These are phyloP conservation scores for Geranium rotundifolium DNA, from an alignment of 345 rosid species.

Conservation along the genomic window DNA sequence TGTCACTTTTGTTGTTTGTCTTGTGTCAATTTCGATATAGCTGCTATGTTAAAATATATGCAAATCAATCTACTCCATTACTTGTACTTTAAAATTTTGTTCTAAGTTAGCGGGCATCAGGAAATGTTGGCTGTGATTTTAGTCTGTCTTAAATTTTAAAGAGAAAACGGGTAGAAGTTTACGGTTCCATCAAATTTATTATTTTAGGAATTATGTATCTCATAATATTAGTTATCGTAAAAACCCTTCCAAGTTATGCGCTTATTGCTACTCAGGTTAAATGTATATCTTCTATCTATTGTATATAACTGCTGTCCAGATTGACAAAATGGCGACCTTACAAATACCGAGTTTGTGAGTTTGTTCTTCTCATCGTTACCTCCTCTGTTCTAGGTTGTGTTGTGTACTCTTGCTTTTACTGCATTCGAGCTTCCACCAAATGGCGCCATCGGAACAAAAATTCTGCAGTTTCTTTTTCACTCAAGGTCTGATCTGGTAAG, in stretches of 20 bases:
- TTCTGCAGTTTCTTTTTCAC: constrained; percentile 83
- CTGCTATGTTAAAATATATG: neutral
- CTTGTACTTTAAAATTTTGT: too few species aligned
- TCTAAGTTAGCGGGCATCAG: neutral
- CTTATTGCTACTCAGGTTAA: neutral
- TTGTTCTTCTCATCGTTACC: constrained; percentile 2
- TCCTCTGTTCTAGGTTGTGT: constrained; percentile 53
- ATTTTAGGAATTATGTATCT: neutral
- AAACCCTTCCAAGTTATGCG: neutral
- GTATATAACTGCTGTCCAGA: neutral
- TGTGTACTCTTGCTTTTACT: constrained; percentile 87
- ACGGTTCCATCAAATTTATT: neutral
- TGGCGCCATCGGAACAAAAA: constrained; percentile 82
- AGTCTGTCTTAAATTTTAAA: neutral
- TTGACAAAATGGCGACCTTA: neutral
- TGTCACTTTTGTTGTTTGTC: neutral
- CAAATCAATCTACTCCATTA: neutral
- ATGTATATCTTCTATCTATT: neutral
- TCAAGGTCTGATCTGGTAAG: constrained; percentile 85
- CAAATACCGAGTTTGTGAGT: constrained; percentile 3
- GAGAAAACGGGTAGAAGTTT: neutral
- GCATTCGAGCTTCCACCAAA: constrained; percentile 99
- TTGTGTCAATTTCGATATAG: neutral
- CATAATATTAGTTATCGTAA: neutral
- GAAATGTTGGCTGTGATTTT: neutral